Evolutionary conservation across 306 rosid species (phyloP).

Genomic region (Cucurbita maxima): DNA sequence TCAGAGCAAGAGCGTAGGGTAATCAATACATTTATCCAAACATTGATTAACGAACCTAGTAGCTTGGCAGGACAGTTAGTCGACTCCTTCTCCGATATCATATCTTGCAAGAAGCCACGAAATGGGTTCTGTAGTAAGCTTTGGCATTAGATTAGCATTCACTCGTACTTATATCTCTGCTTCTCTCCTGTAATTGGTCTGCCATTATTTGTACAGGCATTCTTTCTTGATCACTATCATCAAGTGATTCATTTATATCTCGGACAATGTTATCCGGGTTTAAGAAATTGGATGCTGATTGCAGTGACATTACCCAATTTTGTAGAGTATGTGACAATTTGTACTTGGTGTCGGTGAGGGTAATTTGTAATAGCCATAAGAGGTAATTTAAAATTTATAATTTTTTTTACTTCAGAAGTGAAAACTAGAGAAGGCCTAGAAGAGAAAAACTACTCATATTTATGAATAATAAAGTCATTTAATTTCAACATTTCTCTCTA

Average conservation of each 20-base stretch:
- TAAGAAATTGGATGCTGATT: conserved; percentile 14
- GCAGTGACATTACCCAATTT: conserved; percentile 8
- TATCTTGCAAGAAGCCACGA: conserved; percentile 76
- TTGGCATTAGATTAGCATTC: conserved; percentile 34
- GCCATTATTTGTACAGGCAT: too few relatives aligned
- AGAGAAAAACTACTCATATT: too few relatives aligned
- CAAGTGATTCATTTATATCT: conserved; percentile 40
- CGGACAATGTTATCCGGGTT: conserved; percentile 34
- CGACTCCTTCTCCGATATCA: conserved; percentile 80
- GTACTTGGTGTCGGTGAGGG: conserved; percentile 31
- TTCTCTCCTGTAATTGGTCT: conserved; percentile 37
- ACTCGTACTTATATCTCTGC: conserved; percentile 10
- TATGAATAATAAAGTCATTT: too few relatives aligned
- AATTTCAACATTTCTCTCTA: too few relatives aligned
- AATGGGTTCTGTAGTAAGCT: conserved; percentile 65
- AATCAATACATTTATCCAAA: conserved; percentile 92
- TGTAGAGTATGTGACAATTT: conserved; percentile 13
- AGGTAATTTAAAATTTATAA: background rate
- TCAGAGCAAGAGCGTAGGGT: conserved; percentile 98
- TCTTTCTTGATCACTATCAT: conserved; percentile 39
- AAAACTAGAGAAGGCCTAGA: too few relatives aligned
- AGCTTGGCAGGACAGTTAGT: conserved; percentile 97
- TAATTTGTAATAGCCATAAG: conserved; percentile 20
- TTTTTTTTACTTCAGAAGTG: too few relatives aligned
- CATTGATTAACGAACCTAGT: conserved; percentile 85